Evolutionary conservation across 352 stramenopile genomes (phyloP), one percentile per base, ranked within the genome.

Genomic region (Pythium utonaiense): DNA sequence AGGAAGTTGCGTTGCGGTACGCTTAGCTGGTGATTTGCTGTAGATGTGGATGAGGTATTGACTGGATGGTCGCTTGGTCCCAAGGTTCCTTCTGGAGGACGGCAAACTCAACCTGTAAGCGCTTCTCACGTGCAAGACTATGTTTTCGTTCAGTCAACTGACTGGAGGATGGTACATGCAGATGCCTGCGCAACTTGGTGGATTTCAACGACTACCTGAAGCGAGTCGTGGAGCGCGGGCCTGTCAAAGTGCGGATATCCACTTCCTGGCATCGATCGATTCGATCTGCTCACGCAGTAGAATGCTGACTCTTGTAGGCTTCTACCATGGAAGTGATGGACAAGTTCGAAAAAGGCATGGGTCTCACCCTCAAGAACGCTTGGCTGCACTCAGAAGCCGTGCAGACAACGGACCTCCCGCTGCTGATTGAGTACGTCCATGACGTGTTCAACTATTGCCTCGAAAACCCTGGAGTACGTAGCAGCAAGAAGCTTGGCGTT

Each of bases 361-460:
- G 89, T 0, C 60, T 94, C 49, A 88, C 91, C 19, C 69, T 97
- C 22, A 88, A 93, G 59, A 96, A 97, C 57, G 89, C 89, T 0
- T 97, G 89, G 89, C 70, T 89, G 7, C 88, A 97, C 58, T 76
- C 91, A 0, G 89, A 97, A 66, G 89, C 89, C 8, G 76, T 96
- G 4, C 89, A 97, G 75, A 97, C 87, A 7, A 96, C 88, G 7
- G 88, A 97, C 64, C 71, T 97, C 1, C 89, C 88, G n/a, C 60
- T 96, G 7, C 71, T 97, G 41, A 80, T 96, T 56, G 73, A 91
- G 58, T 95, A 96, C 73, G 86, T 95, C 65, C 81, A 86, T 58
- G 78, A 87, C 54, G 85, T 97, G 22, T 76, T 96, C 55, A 77
- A 74, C 52, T 91, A 86, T 71, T 90, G 80, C 57, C 61, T 88